Evolutionary conservation across 108 stramenopile genomes (phyloP).

Genomic region (Pseudonitzschia multistriata): DNA sequence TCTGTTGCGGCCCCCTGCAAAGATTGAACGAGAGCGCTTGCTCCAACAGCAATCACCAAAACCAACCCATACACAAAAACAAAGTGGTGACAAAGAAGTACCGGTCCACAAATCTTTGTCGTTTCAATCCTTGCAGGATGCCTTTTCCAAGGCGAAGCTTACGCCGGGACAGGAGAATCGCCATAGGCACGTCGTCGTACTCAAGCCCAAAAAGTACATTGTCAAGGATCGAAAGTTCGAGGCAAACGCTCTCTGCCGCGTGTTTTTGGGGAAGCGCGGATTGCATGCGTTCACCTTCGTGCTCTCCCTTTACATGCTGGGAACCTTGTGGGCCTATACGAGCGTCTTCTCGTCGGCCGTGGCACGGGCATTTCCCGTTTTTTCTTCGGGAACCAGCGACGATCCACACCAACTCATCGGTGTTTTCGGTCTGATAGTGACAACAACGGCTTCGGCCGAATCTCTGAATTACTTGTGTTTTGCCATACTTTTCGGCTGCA

Average conservation of each 20-base stretch:
- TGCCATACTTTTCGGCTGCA: conserved; percentile 33
- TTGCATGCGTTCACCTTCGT: conserved; percentile 26
- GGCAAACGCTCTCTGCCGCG: conserved; percentile 29
- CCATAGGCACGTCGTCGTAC: background rate
- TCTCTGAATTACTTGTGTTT: conserved; percentile 29
- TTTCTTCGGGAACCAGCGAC: background rate
- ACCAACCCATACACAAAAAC: background rate
- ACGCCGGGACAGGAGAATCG: background rate
- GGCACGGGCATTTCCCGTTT: conserved; percentile 25
- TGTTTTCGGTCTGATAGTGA: background rate
- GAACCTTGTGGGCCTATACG: conserved; percentile 50
- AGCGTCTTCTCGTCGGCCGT: conserved; percentile 44
- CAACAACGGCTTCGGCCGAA: background rate
- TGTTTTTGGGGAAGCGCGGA: conserved; percentile 43
- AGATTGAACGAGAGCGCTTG: conserved; percentile 3
- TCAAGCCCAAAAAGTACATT: conserved; percentile 15
- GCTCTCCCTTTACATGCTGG: conserved; percentile 37
- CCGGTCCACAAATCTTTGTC: background rate
- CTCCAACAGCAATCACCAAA: conserved; percentile 1
- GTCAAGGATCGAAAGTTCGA: conserved; percentile 38
- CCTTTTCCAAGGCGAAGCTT: background rate
- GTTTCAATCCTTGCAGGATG: conserved; percentile 7
- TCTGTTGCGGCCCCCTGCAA: background rate
- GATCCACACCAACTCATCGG: conserved; percentile 2
- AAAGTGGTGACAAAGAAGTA: background rate